These are phyloP conservation scores for Aspergillus pseudoterreus DNA, from an alignment of 2,329 filamentous ascomycete genomes.

Conservation along the genomic window DNA sequence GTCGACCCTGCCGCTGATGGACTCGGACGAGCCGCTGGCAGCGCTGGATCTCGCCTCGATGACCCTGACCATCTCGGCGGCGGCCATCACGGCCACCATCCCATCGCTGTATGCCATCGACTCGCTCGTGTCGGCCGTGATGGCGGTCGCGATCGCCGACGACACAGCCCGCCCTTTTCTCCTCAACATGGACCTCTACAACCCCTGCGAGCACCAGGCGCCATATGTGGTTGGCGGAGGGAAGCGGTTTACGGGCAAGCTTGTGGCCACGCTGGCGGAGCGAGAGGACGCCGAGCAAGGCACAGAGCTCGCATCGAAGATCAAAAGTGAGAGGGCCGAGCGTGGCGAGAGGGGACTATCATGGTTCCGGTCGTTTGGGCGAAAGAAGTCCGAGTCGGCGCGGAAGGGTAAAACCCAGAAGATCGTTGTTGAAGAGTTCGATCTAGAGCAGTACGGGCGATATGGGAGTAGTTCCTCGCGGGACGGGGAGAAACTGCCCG, in stretches of 20 bases:
- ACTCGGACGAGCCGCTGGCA: conserved; percentile 38
- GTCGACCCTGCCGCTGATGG: conserved; percentile 38
- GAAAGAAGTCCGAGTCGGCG: too few relatives aligned
- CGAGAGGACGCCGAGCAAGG: conserved; percentile 41
- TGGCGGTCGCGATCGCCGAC: conserved; percentile 45
- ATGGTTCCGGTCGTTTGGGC: conserved; percentile 13
- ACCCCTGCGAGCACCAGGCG: conserved; percentile 14
- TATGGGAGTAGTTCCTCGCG: conserved; percentile 34
- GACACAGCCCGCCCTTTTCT: conserved; percentile 37
- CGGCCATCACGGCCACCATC: conserved; percentile 37
- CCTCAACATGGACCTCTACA: conserved; percentile 32
- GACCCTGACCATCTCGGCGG: conserved; percentile 39
- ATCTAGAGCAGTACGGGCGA: conserved; percentile 43
- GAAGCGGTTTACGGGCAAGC: conserved; percentile 23
- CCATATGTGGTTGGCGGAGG: conserved; percentile 6
- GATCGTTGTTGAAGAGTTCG: conserved; percentile 41
- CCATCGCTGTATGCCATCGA: conserved; percentile 48
- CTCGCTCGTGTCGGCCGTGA: conserved; percentile 43
- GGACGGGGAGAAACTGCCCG: conserved; percentile 39
- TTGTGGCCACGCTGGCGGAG: conserved; percentile 39
- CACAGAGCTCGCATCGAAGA: conserved; percentile 31
- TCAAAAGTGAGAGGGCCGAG: conserved; percentile 23
- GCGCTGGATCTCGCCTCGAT: conserved; percentile 42
- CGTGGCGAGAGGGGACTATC: conserved; percentile 11
- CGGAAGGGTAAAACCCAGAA: conserved; percentile 25